Base-by-base conservation (phyloP, 495 filamentous ascomycete genomes). In the Tuber microsphaerosporum region DNA sequence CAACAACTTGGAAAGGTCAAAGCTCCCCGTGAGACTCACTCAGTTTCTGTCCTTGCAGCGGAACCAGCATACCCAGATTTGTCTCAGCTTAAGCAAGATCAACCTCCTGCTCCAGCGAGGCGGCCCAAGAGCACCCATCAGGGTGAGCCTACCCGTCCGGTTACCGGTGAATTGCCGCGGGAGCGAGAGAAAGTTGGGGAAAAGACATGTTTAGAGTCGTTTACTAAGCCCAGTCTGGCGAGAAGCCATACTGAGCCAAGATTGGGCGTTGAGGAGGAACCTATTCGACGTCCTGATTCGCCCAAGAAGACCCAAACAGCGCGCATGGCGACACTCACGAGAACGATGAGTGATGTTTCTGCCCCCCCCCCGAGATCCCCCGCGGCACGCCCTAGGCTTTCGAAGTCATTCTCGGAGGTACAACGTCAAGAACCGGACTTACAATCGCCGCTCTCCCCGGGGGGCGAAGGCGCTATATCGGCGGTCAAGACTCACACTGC, bases 1-100 rank as follows among this genome's bases (percentile, higher is more conserved):
- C 94, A 90, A 81, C 93, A 94, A 89, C 88, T 99, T 31, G 94
- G 94, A 37, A 92, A 97, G 82, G 71, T 79, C 41, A 81, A 78
- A n/a, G 73, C 75, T 22, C 72, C 80, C 37, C 80, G 80, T 43
- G 79, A 75, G 70, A 77, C 74, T 7, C 80, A 77, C 73, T 82
- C 80, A 14, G 74, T 75, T 17, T 34, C 56, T 65, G 26, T 65
- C 34, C 56, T 65, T 34, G 69, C 51, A 69, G 79, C 78, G 46
- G 86, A 87, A 61, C 84, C 88, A 16, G 71, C 83, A 2, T 91
- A 92, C 77, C 86, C 91, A 42, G 87, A 88, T 39, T 83, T 92
- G 73, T 83, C 89, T 74, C 77, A 84, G 39, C 48, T 80, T 9
- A 88, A 88, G 71, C 73, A 79, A 7, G 76, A 84, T 22, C 3